These are phyloP conservation scores for Scedosporium apiospermum DNA, from an alignment of 2,329 filamentous ascomycete genomes.

Conservation along the genomic window DNA sequence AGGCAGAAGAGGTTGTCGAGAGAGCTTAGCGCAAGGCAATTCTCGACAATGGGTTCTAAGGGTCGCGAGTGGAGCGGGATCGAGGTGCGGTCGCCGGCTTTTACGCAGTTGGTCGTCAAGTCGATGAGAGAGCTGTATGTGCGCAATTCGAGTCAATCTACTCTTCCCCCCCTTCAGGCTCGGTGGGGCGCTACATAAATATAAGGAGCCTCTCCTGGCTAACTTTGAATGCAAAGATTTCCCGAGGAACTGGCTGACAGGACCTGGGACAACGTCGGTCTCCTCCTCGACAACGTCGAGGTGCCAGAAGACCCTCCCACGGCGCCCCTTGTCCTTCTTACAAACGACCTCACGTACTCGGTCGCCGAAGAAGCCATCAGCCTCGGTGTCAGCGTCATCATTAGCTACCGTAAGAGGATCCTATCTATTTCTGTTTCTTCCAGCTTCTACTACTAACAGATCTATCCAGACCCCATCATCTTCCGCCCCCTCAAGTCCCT, in stretches of 20 bases:
- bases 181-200: too few species aligned
- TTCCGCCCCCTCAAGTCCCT: constrained; percentile 87
- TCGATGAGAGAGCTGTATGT: constrained; percentile 73
- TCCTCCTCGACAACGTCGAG: constrained; percentile 47
- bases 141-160: neutral
- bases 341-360: constrained; percentile 81
- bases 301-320: constrained; percentile 16
- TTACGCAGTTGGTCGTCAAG: constrained; percentile 55
- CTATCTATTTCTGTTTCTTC: neutral
- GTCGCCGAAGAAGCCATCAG: constrained; percentile 86
- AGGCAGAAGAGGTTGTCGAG: neutral
- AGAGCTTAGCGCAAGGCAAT: neutral
- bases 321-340: constrained; percentile 41
- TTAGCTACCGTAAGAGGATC: constrained; percentile 65
- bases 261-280: constrained; percentile 93
- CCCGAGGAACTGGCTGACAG: constrained; percentile 82
- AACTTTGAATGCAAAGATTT: constrained; percentile 46
- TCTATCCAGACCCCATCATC: constrained; percentile 74
- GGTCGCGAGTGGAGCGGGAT: neutral
- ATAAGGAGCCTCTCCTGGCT: too few species aligned
- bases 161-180: neutral
- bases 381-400: constrained; percentile 65
- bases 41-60: neutral
- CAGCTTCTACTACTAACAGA: neutral
- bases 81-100: constrained; percentile 16